Percentiles rank a stretch among this genome's conserved stretches.
phyloP scores from a whole-genome alignment of 2,329 filamentous ascomycete genomes.

The Cytospora chrysosperma region DNA sequence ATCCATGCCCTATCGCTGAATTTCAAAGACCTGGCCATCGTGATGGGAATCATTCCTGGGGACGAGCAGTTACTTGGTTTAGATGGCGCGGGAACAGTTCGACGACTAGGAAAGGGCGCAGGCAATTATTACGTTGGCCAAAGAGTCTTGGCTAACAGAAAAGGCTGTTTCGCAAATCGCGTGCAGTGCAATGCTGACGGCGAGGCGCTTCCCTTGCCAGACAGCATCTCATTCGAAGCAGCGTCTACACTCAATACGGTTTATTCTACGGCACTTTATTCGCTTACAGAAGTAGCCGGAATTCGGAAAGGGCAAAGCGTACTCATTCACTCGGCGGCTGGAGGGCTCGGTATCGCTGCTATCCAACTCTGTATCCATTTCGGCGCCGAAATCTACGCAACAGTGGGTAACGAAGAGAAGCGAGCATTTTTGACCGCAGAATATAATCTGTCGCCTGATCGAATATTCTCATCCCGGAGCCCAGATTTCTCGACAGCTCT shows the following conservation, averaged over 20 bases:
- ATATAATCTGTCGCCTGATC: neutral
- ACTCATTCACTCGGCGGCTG: slow-evolving; percentile 15
- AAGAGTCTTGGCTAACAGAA: neutral
- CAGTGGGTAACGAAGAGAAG: slow-evolving; percentile 20
- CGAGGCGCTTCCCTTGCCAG: neutral
- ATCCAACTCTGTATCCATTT: neutral
- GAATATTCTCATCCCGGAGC: slow-evolving; percentile 32
- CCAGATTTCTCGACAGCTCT: slow-evolving; percentile 34
- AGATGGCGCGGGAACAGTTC: neutral
- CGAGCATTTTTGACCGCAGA: neutral
- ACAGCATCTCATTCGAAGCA: slow-evolving; percentile 5
- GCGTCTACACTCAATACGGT: too few relatives aligned
- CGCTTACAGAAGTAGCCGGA: neutral
- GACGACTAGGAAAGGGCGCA: neutral
- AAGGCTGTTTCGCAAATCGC: neutral
- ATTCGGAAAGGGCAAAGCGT: slow-evolving; percentile 19
- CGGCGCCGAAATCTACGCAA: slow-evolving; percentile 24
- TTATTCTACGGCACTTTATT: neutral
- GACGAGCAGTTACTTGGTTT: neutral
- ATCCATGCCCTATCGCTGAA: neutral
- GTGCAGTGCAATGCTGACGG: neutral
- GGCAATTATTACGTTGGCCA: neutral
- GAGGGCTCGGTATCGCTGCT: slow-evolving; percentile 3
- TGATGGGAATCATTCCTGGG: slow-evolving; percentile 5
- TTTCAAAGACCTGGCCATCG: slow-evolving; percentile 4